phyloP scores from a whole-genome alignment of 306 rosid genomes.

The Trifolium pratense region DNA sequence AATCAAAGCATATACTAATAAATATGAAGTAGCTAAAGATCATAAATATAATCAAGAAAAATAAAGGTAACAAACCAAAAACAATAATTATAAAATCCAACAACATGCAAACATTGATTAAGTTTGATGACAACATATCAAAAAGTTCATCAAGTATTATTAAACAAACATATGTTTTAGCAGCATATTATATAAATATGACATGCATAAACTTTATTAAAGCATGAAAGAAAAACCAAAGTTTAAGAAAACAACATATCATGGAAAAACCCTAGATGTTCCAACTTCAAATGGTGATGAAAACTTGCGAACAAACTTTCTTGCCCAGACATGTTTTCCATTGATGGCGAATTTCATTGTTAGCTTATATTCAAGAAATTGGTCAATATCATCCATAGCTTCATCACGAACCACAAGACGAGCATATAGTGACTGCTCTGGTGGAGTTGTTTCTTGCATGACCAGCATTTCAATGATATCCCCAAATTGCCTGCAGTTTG shows the following conservation, averaged over 20 bases:
- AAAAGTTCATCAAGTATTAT: no score
- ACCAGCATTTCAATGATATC: slow-evolving; percentile 44
- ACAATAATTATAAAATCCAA: background rate
- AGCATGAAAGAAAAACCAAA: background rate
- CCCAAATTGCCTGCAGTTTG: slow-evolving; percentile 43
- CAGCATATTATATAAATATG: no score
- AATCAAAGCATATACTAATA: no score
- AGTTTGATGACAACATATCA: background rate
- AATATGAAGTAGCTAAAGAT: no score
- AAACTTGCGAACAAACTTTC: slow-evolving; percentile 50
- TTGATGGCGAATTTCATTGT: slow-evolving; percentile 61
- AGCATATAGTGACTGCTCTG: slow-evolving; percentile 65
- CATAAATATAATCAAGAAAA: no score
- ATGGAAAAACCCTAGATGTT: background rate
- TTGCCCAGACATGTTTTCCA: slow-evolving; percentile 78
- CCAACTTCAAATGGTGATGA: background rate
- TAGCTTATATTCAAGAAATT: slow-evolving; percentile 38
- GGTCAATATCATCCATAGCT: slow-evolving; percentile 19
- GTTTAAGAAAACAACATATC: background rate
- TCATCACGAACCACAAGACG: slow-evolving; percentile 51
- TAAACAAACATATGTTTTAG: no score
- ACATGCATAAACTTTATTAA: no score
- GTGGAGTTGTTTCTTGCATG: slow-evolving; percentile 58
- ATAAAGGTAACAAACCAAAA: background rate
- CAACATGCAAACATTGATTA: background rate